A percentile compares a stretch with the other conserved stretches of the same genome.
Conservation (phyloP, 352 stramenopile species). For the Plasmopara viticola region DNA sequence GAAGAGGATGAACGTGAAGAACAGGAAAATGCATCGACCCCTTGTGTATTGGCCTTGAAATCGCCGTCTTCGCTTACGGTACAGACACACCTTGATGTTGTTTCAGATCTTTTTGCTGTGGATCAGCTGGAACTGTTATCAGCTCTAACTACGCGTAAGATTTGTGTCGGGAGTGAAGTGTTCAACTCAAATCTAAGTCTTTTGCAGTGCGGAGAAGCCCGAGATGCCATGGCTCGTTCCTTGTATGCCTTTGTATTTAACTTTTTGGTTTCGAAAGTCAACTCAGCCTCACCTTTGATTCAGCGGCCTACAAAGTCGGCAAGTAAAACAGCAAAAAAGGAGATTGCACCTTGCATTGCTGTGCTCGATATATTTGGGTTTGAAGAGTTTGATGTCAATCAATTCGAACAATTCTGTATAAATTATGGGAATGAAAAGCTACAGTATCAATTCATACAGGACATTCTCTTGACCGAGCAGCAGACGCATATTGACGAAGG, state of each 20-base stretch:
- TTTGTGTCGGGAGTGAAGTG: constrained; percentile 59
- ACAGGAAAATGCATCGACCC: constrained; percentile 29
- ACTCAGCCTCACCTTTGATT: constrained; percentile 34
- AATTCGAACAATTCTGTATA: constrained; percentile 79
- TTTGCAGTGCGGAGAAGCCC: constrained; percentile 56
- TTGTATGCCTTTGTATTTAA: constrained; percentile 83
- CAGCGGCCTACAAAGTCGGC: constrained; percentile 5
- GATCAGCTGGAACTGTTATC: constrained; percentile 43
- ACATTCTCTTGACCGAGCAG: constrained; percentile 72
- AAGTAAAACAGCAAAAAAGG: constrained; percentile 13
- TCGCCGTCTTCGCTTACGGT: constrained; percentile 33
- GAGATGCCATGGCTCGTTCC: constrained; percentile 68
- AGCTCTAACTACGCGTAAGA: constrained; percentile 58
- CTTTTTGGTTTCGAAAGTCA: constrained; percentile 77
- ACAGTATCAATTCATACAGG: constrained; percentile 79
- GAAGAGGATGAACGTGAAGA: constrained; percentile 46
- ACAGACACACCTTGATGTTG: constrained; percentile 33
- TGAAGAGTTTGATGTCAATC: constrained; percentile 81
- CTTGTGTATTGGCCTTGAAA: constrained; percentile 27
- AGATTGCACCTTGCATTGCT: constrained; percentile 52
- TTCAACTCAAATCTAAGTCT: constrained; percentile 63
- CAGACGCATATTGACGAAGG: constrained; percentile 71
- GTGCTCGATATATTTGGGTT: constrained; percentile 90
- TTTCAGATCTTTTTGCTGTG: constrained; percentile 38
- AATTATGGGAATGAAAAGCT: constrained; percentile 81